Evolutionary conservation across 257 asterid species (phyloP).

Genomic region (Sherardia arvensis): DNA sequence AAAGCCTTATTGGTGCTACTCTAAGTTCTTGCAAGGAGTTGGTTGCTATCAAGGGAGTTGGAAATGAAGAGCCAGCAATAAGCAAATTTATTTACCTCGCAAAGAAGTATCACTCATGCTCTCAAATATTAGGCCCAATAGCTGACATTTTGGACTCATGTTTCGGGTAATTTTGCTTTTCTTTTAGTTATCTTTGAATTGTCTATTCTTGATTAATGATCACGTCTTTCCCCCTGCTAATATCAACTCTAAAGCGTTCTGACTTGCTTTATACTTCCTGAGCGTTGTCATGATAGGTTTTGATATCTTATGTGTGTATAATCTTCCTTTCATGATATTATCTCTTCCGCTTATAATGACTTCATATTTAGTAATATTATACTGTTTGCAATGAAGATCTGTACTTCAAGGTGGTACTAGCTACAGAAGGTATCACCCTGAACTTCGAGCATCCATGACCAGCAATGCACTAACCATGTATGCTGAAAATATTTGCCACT

Average conservation of each 20-base stretch:
- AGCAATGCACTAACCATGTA: constrained; percentile 44
- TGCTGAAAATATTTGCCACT: constrained; percentile 58
- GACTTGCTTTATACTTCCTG: background rate
- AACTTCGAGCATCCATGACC: constrained; percentile 30
- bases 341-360: constrained; percentile 3
- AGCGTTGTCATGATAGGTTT: background rate
- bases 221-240: background rate
- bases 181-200: background rate
- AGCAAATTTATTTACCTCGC: constrained; percentile 55
- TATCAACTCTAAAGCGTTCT: background rate
- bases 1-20: constrained; percentile 69
- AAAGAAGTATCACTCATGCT: constrained; percentile 48
- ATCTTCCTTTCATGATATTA: background rate
- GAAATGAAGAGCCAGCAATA: constrained; percentile 31
- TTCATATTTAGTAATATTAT: constrained; percentile 10
- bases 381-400: constrained; percentile 34
- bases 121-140: constrained; percentile 68
- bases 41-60: constrained; percentile 25
- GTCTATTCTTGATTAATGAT: background rate
- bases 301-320: background rate
- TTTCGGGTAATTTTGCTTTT: constrained; percentile 30
- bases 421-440: constrained; percentile 39
- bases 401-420: constrained; percentile 23
- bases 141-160: constrained; percentile 67
- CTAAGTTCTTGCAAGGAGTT: constrained; percentile 49